Conservation (phyloP, 768 basidiomycete genomes). For the Russula sp. region DNA sequence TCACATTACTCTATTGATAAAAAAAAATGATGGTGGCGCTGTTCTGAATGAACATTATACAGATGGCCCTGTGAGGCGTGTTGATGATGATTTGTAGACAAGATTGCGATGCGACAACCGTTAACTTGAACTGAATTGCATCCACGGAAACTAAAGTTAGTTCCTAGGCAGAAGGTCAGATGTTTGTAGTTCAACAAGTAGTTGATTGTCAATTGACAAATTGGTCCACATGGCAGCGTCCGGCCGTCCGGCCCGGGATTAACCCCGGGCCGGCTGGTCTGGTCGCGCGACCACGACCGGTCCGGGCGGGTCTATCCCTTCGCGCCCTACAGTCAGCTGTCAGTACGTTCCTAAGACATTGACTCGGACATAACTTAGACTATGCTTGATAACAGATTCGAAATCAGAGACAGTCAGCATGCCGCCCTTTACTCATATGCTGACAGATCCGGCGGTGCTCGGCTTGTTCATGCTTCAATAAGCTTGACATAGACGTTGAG, state of each 20-base stretch:
- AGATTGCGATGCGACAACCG: neutral
- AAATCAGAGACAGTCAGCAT: neutral
- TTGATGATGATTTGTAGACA: neutral
- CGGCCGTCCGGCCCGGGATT: no score
- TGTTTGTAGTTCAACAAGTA: no score
- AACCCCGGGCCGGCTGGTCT: neutral
- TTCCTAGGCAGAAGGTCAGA: neutral
- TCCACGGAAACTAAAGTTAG: neutral
- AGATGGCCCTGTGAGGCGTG: conserved; percentile 1
- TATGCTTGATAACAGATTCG: neutral
- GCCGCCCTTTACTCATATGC: neutral
- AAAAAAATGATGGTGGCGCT: neutral
- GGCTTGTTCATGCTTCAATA: no score
- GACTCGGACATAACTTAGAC: neutral
- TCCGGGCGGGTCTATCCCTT: neutral
- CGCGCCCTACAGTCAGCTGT: no score
- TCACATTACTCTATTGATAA: neutral
- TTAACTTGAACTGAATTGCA: neutral
- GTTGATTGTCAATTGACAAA: neutral
- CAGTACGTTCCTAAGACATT: neutral
- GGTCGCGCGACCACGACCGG: neutral
- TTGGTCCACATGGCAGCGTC: no score
- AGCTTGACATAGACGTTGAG: no score
- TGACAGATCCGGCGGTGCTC: no score
- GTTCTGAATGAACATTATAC: neutral